Evolutionary conservation across 805 yeast genomes (phyloP).

Genomic region (Barnettozyma salicaria): DNA sequence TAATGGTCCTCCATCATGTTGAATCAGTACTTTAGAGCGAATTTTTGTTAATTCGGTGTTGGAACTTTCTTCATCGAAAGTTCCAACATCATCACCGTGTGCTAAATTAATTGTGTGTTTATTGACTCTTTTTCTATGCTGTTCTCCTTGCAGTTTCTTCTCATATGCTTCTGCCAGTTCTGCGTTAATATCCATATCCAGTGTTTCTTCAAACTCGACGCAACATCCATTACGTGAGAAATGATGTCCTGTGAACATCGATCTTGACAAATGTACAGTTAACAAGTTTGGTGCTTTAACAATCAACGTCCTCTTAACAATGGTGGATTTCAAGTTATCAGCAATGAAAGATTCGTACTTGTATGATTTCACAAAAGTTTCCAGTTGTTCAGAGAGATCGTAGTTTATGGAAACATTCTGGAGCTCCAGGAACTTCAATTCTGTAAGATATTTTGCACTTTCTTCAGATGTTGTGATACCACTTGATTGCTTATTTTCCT

Average conservation of each 20-base stretch:
- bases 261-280: slow-evolving; percentile 80
- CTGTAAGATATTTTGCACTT: slow-evolving; percentile 30
- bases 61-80: slow-evolving; percentile 4
- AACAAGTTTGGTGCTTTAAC: slow-evolving; percentile 64
- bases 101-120: slow-evolving; percentile 1
- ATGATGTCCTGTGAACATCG: slow-evolving; percentile 62
- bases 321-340: slow-evolving; percentile 50
- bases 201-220: slow-evolving; percentile 54
- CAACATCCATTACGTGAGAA: slow-evolving; percentile 71
- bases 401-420: slow-evolving; percentile 50
- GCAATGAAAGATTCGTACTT: slow-evolving; percentile 38
- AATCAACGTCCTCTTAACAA: slow-evolving; percentile 58
- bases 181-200: slow-evolving; percentile 44
- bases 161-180: slow-evolving; percentile 26
- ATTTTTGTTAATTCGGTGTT: slow-evolving; percentile 19
- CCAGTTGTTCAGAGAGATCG: slow-evolving; percentile 50
- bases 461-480: slow-evolving; percentile 19
- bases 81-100: slow-evolving; percentile 1
- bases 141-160: slow-evolving; percentile 22
- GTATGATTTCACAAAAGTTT: slow-evolving; percentile 42
- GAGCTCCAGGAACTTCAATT: slow-evolving; percentile 30
- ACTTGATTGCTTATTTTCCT: slow-evolving; percentile 19
- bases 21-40: slow-evolving; percentile 23
- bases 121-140: slow-evolving; percentile 22
- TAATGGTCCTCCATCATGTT: slow-evolving; percentile 17